Percentiles rank a stretch among this genome's conserved stretches.
phyloP scores from a whole-genome alignment of 1,284 basidiomycete species.

The Puccinia hordei region DNA sequence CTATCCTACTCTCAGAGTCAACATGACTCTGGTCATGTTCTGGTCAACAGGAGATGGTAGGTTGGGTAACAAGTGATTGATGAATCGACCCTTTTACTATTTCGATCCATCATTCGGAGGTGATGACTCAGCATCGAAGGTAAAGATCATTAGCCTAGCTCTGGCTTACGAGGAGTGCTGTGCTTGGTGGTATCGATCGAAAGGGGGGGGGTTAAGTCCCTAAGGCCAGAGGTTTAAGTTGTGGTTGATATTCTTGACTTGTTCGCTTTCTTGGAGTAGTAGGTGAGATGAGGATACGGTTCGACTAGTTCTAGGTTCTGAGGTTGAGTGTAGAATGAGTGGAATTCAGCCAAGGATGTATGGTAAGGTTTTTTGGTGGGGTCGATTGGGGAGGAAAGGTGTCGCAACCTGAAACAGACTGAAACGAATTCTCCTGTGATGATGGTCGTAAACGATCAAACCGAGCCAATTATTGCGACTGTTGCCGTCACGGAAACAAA shows the following conservation, averaged over 20 bases:
- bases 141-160: neutral
- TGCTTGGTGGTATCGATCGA: no score
- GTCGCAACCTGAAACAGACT: neutral
- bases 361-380: neutral
- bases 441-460: neutral
- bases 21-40: neutral
- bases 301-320: neutral
- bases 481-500: neutral
- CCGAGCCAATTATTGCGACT: neutral
- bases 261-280: no score
- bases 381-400: neutral
- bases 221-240: no score
- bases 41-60: constrained; percentile 5
- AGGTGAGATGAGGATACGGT: no score
- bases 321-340: neutral
- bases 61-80: neutral
- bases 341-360: neutral
- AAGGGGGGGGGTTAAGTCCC: no score
- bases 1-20: neutral
- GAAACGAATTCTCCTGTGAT: neutral
- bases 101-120: constrained; percentile 1
- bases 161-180: neutral
- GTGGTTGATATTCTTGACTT: no score
- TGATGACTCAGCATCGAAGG: neutral
- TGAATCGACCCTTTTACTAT: constrained; percentile 26